Conservation (phyloP, 2,329 filamentous ascomycete species). For the Cladophialophora exuberans region DNA sequence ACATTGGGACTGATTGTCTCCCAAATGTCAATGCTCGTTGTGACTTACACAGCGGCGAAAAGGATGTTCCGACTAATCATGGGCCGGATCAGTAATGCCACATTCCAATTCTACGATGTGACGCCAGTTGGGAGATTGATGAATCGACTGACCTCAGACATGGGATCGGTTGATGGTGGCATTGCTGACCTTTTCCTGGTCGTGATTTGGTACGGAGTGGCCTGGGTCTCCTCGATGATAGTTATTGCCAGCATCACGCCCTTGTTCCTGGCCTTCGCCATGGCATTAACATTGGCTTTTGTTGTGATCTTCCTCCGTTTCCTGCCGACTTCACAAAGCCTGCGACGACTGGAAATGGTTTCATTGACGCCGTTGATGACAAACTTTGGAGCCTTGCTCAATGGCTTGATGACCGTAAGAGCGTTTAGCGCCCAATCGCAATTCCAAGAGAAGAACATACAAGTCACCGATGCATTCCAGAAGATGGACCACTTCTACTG, state of each 20-base stretch:
- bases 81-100: constrained; percentile 73
- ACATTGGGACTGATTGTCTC: constrained; percentile 64
- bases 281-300: constrained; percentile 69
- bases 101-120: constrained; percentile 87
- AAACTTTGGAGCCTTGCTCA: constrained; percentile 85
- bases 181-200: constrained; percentile 73
- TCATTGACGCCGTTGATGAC: constrained; percentile 87
- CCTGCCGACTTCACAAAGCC: constrained; percentile 78
- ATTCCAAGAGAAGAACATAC: constrained; percentile 79
- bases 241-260: constrained; percentile 83
- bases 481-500: constrained; percentile 97
- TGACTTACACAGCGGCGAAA: constrained; percentile 78
- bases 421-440: constrained; percentile 77
- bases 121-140: constrained; percentile 88
- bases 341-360: constrained; percentile 85
- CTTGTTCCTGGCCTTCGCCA: constrained; percentile 72
- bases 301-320: constrained; percentile 75
- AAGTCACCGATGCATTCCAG: constrained; percentile 84
- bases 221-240: constrained; percentile 71
- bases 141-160: constrained; percentile 89
- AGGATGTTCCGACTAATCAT: constrained; percentile 75
- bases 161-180: constrained; percentile 86
- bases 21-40: constrained; percentile 71
- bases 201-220: constrained; percentile 71
- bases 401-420: constrained; percentile 83